These are phyloP conservation scores for Leishmania lainsoni DNA, from an alignment of 208 protist species.

Conservation along the genomic window DNA sequence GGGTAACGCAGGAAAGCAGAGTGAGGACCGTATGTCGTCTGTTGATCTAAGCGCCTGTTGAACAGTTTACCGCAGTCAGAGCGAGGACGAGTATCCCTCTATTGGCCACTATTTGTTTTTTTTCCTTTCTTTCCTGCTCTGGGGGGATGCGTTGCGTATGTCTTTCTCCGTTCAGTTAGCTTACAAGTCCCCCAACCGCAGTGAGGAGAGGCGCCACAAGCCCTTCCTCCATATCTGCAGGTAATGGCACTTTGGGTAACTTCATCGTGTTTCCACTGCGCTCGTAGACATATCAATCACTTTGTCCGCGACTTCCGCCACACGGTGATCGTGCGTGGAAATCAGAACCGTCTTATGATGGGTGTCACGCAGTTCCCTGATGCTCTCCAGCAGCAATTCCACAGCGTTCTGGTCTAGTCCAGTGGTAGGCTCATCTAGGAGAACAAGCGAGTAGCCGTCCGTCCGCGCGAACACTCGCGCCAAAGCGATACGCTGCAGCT, in stretches of 20 bases:
- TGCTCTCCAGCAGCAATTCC: conserved; percentile 46
- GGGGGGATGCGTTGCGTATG: background rate
- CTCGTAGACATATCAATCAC: conserved; percentile 43
- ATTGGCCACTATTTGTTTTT: background rate
- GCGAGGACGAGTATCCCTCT: background rate
- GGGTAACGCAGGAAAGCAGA: background rate
- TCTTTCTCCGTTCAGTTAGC: background rate
- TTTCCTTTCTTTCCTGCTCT: background rate
- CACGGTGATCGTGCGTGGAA: conserved; percentile 70
- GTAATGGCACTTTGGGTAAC: background rate
- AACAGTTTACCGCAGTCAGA: background rate
- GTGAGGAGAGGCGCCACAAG: background rate
- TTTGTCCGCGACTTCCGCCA: conserved; percentile 57
- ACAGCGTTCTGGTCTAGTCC: conserved; percentile 59
- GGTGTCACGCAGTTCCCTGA: conserved; percentile 55
- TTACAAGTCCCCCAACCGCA: background rate
- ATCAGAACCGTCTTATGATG: conserved; percentile 79
- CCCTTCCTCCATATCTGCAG: background rate
- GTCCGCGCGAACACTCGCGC: conserved; percentile 60
- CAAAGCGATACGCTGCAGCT: conserved; percentile 82
- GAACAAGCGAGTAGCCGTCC: conserved; percentile 54
- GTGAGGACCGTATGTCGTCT: background rate
- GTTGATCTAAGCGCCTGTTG: background rate
- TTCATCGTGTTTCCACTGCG: background rate
- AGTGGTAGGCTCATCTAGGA: conserved; percentile 82